Evolutionary conservation across 352 stramenopile species (phyloP).

Genomic region (Globisporangium cylindrosporum): DNA sequence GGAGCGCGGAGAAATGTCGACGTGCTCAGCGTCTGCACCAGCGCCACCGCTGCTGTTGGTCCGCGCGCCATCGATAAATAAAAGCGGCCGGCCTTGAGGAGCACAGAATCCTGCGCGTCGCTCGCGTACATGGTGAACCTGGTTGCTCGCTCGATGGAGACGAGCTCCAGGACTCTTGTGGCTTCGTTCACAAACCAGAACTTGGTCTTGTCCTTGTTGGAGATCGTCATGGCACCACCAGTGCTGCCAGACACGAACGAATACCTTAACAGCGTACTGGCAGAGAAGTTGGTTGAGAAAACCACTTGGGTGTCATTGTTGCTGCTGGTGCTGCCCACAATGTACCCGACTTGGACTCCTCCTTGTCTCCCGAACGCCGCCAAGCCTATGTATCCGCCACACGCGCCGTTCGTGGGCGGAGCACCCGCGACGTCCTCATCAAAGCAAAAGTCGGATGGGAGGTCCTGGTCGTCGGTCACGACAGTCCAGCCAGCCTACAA

Average conservation of each 20-base stretch:
- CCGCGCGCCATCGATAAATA: not conserved
- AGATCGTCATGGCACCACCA: not conserved
- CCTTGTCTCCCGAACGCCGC: not conserved
- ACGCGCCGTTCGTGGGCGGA: not conserved
- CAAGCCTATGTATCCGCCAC: conserved; percentile 1
- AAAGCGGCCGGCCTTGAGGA: not conserved
- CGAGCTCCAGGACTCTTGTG: not conserved
- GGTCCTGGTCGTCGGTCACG: not conserved
- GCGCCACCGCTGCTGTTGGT: not conserved
- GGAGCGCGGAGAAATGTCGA: not conserved
- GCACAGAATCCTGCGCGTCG: not conserved
- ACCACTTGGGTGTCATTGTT: not conserved
- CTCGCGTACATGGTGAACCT: conserved; percentile 6
- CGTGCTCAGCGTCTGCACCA: conserved; percentile 1
- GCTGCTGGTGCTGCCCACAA: not conserved
- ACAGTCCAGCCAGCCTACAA: not conserved
- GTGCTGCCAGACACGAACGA: not conserved
- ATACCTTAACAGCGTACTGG: not conserved
- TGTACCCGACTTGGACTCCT: not conserved
- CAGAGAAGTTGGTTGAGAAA: not conserved
- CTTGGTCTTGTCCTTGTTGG: conserved; percentile 2
- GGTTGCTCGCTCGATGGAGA: conserved; percentile 1
- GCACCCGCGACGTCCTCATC: not conserved
- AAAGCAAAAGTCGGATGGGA: not conserved
- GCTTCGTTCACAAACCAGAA: not conserved